These are phyloP conservation scores for Toxicodendron radicans DNA, from an alignment of 345 rosid species.

Conservation along the genomic window DNA sequence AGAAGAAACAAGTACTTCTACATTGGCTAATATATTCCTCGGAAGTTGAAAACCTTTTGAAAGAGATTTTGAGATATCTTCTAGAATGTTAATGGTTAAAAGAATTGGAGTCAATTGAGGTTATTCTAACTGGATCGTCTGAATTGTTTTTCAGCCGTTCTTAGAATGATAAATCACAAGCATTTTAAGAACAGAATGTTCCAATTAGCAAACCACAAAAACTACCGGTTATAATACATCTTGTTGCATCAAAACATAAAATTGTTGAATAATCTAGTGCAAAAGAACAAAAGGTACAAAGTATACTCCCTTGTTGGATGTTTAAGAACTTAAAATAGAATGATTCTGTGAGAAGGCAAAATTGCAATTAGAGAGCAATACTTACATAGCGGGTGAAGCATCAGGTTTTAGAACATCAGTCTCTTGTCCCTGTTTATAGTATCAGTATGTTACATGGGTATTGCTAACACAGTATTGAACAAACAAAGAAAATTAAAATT, in stretches of 20 bases:
- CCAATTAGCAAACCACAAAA: neutral
- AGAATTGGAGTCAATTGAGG: neutral
- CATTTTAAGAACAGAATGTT: neutral
- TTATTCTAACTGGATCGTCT: neutral
- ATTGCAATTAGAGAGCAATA: conserved; percentile 3
- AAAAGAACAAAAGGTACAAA: neutral
- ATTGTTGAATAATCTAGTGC: neutral
- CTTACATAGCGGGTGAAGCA: conserved; percentile 50
- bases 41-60: neutral
- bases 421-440: conserved; percentile 38
- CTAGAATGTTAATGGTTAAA: neutral
- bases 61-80: neutral
- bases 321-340: neutral
- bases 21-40: neutral
- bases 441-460: neutral
- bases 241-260: neutral
- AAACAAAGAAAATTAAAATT: conserved; percentile 14
- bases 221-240: neutral
- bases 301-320: neutral
- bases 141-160: neutral
- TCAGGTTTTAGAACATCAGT: conserved; percentile 36
- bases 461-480: conserved; percentile 7
- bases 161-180: neutral
- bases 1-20: neutral
- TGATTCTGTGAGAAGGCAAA: neutral